These are phyloP conservation scores for Claviceps sp. DNA, from an alignment of 2,329 filamentous ascomycete species.

Conservation along the genomic window DNA sequence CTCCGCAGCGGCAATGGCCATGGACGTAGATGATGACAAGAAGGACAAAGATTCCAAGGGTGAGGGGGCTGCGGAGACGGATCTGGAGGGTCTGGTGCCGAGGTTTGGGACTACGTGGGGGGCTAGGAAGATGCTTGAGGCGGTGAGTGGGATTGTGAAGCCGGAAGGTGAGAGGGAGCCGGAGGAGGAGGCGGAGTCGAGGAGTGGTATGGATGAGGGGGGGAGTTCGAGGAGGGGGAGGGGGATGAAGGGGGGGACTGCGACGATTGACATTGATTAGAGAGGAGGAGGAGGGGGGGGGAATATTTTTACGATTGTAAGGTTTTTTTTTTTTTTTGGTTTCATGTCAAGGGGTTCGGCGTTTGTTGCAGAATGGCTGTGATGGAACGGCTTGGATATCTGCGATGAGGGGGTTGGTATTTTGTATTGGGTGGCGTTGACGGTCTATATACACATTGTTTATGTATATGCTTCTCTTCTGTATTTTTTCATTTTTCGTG, in stretches of 20 bases:
- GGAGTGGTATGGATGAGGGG: constrained; percentile 7
- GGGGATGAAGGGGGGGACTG: background rate
- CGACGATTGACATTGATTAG: background rate
- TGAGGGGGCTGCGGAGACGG: constrained; percentile 4
- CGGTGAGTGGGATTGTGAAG: constrained; percentile 30
- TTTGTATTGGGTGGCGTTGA: too few species aligned
- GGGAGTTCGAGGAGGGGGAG: constrained; percentile 7
- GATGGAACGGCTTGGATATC: too few species aligned
- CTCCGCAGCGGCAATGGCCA: background rate
- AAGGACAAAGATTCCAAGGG: constrained; percentile 4
- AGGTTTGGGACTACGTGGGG: constrained; percentile 28
- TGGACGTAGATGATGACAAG: constrained; percentile 4
- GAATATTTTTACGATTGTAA: background rate
- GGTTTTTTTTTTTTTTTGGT: too few species aligned
- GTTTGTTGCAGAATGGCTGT: too few species aligned
- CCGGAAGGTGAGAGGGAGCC: constrained; percentile 13
- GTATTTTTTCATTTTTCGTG: too few species aligned
- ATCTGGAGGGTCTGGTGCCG: constrained; percentile 24
- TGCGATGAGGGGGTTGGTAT: too few species aligned
- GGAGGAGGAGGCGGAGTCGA: background rate
- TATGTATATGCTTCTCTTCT: too few species aligned
- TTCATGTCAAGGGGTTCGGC: too few species aligned
- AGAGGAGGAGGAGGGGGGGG: too few species aligned
- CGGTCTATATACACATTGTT: too few species aligned
- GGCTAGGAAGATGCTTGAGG: constrained; percentile 30